These are phyloP conservation scores for Penicillium brevicompactum DNA, from an alignment of 2,329 filamentous ascomycete genomes.

Conservation along the genomic window DNA sequence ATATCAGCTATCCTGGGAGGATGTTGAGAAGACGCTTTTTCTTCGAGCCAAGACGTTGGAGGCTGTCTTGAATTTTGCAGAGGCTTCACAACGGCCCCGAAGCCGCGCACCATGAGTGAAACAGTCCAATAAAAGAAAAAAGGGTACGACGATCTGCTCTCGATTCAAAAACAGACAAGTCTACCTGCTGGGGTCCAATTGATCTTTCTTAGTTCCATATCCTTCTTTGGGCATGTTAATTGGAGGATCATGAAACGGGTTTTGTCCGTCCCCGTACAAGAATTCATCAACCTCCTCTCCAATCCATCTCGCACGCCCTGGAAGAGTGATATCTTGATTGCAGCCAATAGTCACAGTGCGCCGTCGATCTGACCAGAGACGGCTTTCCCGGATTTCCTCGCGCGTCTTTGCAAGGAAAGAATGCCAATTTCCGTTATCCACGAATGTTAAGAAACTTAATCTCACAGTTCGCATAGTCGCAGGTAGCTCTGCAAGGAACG, in stretches of 20 bases:
- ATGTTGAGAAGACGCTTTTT: no score
- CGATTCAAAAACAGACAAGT: no score
- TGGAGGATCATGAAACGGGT: constrained; percentile 19
- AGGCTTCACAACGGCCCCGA: no score
- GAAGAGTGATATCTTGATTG: not conserved
- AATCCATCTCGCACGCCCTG: constrained; percentile 9
- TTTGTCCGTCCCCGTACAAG: constrained; percentile 25
- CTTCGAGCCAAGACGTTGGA: no score
- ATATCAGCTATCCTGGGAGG: no score
- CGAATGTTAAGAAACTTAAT: constrained; percentile 36
- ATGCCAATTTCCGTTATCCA: constrained; percentile 13
- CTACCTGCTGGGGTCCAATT: not conserved
- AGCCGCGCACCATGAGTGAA: no score
- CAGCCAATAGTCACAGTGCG: constrained; percentile 10
- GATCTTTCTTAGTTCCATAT: not conserved
- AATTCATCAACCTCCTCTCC: constrained; percentile 20
- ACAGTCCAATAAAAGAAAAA: no score
- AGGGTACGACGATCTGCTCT: no score
- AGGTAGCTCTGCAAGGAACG: constrained; percentile 31
- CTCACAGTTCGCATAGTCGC: constrained; percentile 33
- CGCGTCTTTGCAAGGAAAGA: constrained; percentile 22
- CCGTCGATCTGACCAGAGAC: constrained; percentile 12
- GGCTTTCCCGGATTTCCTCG: constrained; percentile 12
- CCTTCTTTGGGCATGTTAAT: not conserved
- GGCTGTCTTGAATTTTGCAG: no score